Percentiles rank a stretch among this genome's conserved stretches.
Evolutionary conservation across 2,329 filamentous ascomycete genomes (phyloP).

Genomic region (Didymella lethalis): DNA sequence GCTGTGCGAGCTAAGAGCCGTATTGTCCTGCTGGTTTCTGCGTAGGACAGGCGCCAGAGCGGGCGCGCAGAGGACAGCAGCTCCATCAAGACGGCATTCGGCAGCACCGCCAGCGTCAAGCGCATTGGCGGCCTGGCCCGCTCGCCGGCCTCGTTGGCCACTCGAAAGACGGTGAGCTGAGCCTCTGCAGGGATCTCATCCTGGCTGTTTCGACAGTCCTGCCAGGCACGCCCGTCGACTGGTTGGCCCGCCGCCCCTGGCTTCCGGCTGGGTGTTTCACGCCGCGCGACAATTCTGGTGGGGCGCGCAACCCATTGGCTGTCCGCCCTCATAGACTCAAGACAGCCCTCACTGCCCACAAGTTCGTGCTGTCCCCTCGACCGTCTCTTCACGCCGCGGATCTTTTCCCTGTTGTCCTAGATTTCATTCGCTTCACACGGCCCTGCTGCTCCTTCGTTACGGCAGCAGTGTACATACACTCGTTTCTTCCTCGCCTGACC

Average conservation of each 20-base stretch:
- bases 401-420: constrained; percentile 27
- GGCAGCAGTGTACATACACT: constrained; percentile 35
- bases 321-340: constrained; percentile 12
- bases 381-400: constrained; percentile 21
- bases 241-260: constrained; percentile 30
- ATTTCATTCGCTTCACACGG: constrained; percentile 38
- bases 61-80: neutral
- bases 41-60: constrained; percentile 8
- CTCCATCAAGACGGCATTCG: constrained; percentile 19
- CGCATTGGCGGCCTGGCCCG: constrained; percentile 20
- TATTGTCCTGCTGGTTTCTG: neutral
- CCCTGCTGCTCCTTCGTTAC: constrained; percentile 46
- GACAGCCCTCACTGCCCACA: constrained; percentile 28
- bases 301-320: constrained; percentile 18
- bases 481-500: constrained; percentile 23
- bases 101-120: constrained; percentile 21
- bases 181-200: constrained; percentile 23
- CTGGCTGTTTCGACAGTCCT: constrained; percentile 38
- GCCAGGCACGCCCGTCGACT: constrained; percentile 34
- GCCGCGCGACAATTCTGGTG: constrained; percentile 22
- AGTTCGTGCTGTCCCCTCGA: constrained; percentile 22
- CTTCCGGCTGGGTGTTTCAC: constrained; percentile 30
- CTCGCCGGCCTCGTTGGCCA: constrained; percentile 22
- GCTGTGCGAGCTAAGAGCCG: neutral
- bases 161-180: constrained; percentile 34